Evolutionary conservation across 108 stramenopile species (phyloP).

Genomic region (Nitzschia putrida): DNA sequence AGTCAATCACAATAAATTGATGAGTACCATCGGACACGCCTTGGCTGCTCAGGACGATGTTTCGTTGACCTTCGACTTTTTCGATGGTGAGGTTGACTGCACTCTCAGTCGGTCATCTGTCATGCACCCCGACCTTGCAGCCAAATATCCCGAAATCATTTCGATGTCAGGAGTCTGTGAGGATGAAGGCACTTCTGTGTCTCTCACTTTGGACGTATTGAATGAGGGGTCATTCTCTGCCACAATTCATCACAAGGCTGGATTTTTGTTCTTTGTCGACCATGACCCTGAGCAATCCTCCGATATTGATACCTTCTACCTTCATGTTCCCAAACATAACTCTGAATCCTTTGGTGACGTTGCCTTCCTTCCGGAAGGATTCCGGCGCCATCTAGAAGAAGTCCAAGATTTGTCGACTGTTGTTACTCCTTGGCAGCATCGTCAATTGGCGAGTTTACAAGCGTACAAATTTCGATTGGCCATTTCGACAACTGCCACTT

Average conservation of each 20-base stretch:
- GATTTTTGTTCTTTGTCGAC: not conserved
- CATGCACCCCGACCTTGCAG: constrained; percentile 4
- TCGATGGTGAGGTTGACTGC: not conserved
- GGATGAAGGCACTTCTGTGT: not conserved
- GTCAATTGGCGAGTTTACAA: not conserved
- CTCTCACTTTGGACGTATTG: not conserved
- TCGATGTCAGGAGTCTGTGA: not conserved
- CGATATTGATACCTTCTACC: too few relatives aligned
- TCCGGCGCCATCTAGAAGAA: not conserved
- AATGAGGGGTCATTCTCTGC: not conserved
- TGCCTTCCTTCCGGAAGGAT: too few relatives aligned
- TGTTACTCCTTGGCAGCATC: not conserved
- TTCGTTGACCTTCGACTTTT: not conserved
- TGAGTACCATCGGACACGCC: too few relatives aligned
- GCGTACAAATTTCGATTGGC: not conserved
- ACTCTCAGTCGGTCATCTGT: too few relatives aligned
- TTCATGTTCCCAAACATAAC: not conserved
- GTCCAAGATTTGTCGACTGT: not conserved
- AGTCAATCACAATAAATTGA: not conserved
- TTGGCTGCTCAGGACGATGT: too few relatives aligned
- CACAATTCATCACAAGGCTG: not conserved
- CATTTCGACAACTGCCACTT: too few relatives aligned
- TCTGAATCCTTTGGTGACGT: too few relatives aligned
- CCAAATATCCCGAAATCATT: not conserved
- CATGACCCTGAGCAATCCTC: too few relatives aligned